A percentile compares a stretch with the other conserved stretches of the same genome.
phyloP scores from a whole-genome alignment of 768 basidiomycete species.

The Auricularia sp. region DNA sequence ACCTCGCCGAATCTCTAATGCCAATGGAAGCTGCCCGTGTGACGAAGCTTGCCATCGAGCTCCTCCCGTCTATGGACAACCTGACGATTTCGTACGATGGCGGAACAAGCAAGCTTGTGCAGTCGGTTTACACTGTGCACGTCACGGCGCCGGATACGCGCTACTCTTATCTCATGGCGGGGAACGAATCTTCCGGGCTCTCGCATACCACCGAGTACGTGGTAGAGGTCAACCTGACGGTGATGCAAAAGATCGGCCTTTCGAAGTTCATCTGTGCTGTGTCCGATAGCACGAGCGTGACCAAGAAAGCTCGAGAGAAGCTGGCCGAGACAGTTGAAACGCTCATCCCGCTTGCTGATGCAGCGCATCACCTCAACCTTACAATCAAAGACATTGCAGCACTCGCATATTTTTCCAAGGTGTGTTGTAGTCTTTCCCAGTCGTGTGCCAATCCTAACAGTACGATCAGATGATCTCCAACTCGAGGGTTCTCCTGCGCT shows the following conservation, averaged over 20 bases:
- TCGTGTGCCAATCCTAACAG: neutral
- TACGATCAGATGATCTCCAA: neutral
- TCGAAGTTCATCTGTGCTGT: neutral
- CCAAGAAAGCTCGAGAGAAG: neutral
- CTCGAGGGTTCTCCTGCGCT: neutral
- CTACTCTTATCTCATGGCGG: constrained; percentile 20
- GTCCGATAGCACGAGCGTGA: neutral
- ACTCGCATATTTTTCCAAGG: neutral
- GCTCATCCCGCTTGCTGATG: neutral
- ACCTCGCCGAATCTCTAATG: constrained; percentile 11
- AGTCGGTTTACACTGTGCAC: constrained; percentile 24
- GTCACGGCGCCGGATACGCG: constrained; percentile 19
- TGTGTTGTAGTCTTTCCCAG: neutral
- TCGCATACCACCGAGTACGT: constrained; percentile 22
- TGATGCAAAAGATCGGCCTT: constrained; percentile 4
- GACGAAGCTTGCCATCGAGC: neutral
- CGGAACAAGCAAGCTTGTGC: constrained; percentile 18
- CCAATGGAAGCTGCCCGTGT: constrained; percentile 13
- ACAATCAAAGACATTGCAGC: neutral
- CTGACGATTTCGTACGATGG: constrained; percentile 20
- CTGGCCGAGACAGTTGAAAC: neutral
- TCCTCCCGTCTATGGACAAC: constrained; percentile 6
- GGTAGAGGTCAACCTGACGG: constrained; percentile 12
- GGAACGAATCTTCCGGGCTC: constrained; percentile 18
- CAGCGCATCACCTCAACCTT: neutral